Evolutionary conservation across 352 stramenopile species (phyloP), one percentile per base, ranked within the genome.

Genomic region (Pythium volutum): DNA sequence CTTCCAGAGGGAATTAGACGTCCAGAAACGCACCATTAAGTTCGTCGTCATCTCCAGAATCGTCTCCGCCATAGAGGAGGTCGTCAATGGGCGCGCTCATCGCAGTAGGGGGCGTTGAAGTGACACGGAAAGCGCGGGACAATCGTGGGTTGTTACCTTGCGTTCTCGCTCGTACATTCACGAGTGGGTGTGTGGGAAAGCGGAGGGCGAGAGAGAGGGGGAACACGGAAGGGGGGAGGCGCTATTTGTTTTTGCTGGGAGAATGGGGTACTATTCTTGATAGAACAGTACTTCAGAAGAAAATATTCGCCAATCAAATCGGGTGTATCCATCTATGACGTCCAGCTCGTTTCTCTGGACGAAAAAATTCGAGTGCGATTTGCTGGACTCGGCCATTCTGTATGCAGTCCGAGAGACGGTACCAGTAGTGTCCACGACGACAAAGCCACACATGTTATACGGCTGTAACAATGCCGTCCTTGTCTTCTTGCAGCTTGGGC

Each of bases 41-140:
- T 4, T 89, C 77, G 27, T 87, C 81, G 39, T 93, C 84, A 51
- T 93, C 84, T 43, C 84, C 84, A 27, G 84, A 91, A 70, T 95
- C 85, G 41, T 93, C 83, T 57, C 79, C 83, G 46, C 80, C 83
- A 65, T 84, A 95, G 49, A 95, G 71, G 55, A 95, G 64, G 62
- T 93, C 79, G 59, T 95, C 86, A 45, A 95, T 91, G 31, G 81
- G 86, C 38, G 86, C 86, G 61, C 86, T 94, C 84, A 94, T 94
- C 26, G 20, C 47, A 46, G 59, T 25, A 49, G 38, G 10, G 7
- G 16, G n/a, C 6, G 26, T 10, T 12, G 22, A 18, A 12, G 26
- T 36, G 29, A 31, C 52, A 34, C 23, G 38, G 25, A 9, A 23
- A 11, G 26, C 11, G 31, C 31, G 31, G 26, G 4, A 22, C 9